Percentiles rank a stretch among this genome's conserved stretches.
Evolutionary conservation across 805 yeast genomes (phyloP).

Genomic region (Tetrapisispora iriomotensis): DNA sequence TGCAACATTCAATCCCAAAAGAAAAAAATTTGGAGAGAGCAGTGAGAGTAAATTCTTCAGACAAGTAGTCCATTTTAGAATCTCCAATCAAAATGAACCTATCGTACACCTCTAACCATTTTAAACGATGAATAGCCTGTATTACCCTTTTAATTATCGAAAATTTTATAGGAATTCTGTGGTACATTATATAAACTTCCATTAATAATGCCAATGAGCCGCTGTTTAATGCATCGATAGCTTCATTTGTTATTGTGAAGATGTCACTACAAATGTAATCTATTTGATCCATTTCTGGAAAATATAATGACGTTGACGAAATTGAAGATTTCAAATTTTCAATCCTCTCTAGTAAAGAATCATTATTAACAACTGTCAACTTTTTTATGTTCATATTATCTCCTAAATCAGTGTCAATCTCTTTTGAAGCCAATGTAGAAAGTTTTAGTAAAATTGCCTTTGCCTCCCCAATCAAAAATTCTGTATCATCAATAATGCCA

Average conservation of each 20-base stretch:
- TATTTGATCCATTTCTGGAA: slow-evolving; percentile 9
- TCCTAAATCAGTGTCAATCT: slow-evolving; percentile 1
- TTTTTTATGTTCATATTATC: slow-evolving; percentile 6
- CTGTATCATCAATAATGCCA: background rate
- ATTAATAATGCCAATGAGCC: slow-evolving; percentile 5
- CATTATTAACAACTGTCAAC: slow-evolving; percentile 3
- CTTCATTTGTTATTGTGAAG: slow-evolving; percentile 4
- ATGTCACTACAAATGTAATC: slow-evolving; percentile 3
- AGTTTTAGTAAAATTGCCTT: background rate
- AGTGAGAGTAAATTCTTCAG: slow-evolving; percentile 6
- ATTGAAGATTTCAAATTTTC: slow-evolving; percentile 2
- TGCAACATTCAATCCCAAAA: slow-evolving; percentile 16
- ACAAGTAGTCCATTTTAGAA: slow-evolving; percentile 5
- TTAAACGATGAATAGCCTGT: slow-evolving; percentile 9
- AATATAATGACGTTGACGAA: slow-evolving; percentile 5
- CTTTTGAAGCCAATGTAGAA: background rate
- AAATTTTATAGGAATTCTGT: slow-evolving; percentile 9
- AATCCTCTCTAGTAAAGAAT: slow-evolving; percentile 3
- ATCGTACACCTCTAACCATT: slow-evolving; percentile 18
- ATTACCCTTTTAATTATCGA: background rate
- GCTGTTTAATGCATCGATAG: slow-evolving; percentile 3
- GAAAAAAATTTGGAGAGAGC: slow-evolving; percentile 10
- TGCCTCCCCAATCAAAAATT: background rate
- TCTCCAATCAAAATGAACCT: slow-evolving; percentile 3
- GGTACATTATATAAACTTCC: slow-evolving; percentile 7